Evolutionary conservation across 176 grass and related monocot species (phyloP).

Genomic region (Puccinellia tenuiflora): DNA sequence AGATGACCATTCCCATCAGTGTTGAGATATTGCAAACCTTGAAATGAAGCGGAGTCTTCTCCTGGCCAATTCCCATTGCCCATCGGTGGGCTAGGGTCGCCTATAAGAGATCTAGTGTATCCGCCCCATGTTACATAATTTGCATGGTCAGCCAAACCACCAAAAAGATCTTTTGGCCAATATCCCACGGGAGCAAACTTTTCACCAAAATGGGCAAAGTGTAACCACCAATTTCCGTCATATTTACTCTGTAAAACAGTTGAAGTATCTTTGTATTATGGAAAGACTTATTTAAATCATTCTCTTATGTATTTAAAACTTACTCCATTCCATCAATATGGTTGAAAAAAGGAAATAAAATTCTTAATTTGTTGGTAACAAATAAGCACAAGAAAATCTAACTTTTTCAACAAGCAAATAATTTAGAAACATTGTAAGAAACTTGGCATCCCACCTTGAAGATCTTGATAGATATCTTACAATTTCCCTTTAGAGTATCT

Average conservation of each 20-base stretch:
- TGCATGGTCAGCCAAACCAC: not conserved
- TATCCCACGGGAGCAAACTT: not conserved
- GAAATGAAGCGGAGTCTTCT: not conserved
- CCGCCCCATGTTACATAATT: not conserved
- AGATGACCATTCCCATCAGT: not conserved
- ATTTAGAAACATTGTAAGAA: not conserved
- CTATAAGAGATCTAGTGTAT: not conserved
- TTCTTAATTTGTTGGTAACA: no score
- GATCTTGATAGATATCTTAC: slow-evolving; percentile 18
- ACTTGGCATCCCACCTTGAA: not conserved
- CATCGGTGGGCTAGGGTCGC: not conserved
- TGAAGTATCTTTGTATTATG: not conserved
- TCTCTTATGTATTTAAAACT: not conserved
- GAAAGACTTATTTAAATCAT: not conserved
- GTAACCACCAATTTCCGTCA: slow-evolving; percentile 3
- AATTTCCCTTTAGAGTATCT: not conserved
- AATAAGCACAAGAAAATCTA: not conserved
- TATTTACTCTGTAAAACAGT: not conserved
- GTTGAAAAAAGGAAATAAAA: not conserved
- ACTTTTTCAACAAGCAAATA: not conserved
- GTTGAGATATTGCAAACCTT: not conserved
- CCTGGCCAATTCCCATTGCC: not conserved
- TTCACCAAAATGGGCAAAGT: not conserved
- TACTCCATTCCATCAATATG: not conserved
- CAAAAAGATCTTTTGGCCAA: not conserved